Base-by-base conservation (phyloP, 805 yeast genomes). In the Zygotorulaspora sp. region DNA sequence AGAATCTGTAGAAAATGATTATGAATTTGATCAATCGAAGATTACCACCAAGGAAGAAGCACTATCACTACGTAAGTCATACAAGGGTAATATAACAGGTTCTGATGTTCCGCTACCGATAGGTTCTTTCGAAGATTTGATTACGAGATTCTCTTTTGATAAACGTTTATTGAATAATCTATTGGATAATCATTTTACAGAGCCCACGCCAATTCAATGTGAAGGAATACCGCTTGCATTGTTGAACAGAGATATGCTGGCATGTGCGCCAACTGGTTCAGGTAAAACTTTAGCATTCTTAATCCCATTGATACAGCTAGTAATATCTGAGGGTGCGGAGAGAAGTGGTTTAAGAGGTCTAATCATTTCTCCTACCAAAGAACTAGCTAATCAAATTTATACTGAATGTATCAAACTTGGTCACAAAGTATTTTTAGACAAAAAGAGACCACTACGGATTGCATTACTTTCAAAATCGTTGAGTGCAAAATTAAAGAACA, bases 231-330 rank as follows among this genome's bases (percentile, higher is more conserved):
- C 98, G 2, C 67, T 78, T 7, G 63, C 85, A 10, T 63, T 87
- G 36, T 70, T 75, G 36, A 72, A 69, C 19, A 74, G 95, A 42
- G 97, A 90, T 57, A 58, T 92, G 22, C 68, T 92, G 29, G 95
- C 95, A 1, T 86, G 96, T 70, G 97, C 97, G 0, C 97, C 97
- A 32, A 92, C 98, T 1, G 98, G 98, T 51, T 87, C 97, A 4
- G 98, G 98, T 70, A 92, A 92, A 59, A 92, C 98, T 0, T 68
- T 92, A 33, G 95, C 97, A 20, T 92, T 83, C 57, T 66, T 85
- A 40, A 75, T 88, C 12, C 98, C 99, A 3, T 52, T 90, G 50
- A 62, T 92, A 14, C 92, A 85, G 30, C 65, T 65, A 40, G 50
- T 53, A 15, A 58, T 74, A 3, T 53, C 65, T 11, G 44, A 48